Base-by-base conservation (phyloP, 1,139 yeast genomes). In the Maudiozyma humilis region DNA sequence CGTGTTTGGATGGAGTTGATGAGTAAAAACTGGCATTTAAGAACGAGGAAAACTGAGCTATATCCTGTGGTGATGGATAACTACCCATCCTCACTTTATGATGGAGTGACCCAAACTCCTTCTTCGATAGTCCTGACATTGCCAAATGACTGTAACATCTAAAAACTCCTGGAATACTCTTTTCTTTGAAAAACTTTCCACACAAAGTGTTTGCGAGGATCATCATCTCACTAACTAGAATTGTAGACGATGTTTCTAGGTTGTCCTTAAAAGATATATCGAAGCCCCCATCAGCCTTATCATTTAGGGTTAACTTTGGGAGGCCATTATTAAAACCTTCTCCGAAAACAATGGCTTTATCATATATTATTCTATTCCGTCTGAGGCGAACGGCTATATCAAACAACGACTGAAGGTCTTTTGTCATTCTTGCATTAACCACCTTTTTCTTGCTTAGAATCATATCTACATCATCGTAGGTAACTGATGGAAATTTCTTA, bases 141-240 rank as follows among this genome's bases (percentile, higher is more conserved):
- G 57, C 61, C 14, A 78, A 51, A 16, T 59, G 51, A 18, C 63
- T 57, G 51, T 83, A 77, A 35, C 74, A 68, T 31, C 78, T 66
- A 62, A 70, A 84, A 1, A 87, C 67, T 7, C 80, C 76, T 1
- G 87, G 80, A 8, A 84, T 72, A 0, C 66, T 54, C 31, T 74
- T 63, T 15, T 64, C 54, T 6, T 51, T 36, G 13, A 83, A 76
- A 53, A 69, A 76, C 1, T 60, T 51, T 0, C 89, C 89, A 1
- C 80, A 73, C 1, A 80, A 64, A 27, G 73, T 68, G 59, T 88
- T 88, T 1, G 93, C 86, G 39, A 76, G 66, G 29, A 89, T 74
- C 97, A 89, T 89, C 45, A 83, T 64, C 59, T 88, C 94, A 0
- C 91, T 75, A 2, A 89, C 96, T 27, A 89, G 64, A 2, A 67